Base-by-base conservation (phyloP, 768 basidiomycete species). In the Naganishia vaughanmartiniae region DNA sequence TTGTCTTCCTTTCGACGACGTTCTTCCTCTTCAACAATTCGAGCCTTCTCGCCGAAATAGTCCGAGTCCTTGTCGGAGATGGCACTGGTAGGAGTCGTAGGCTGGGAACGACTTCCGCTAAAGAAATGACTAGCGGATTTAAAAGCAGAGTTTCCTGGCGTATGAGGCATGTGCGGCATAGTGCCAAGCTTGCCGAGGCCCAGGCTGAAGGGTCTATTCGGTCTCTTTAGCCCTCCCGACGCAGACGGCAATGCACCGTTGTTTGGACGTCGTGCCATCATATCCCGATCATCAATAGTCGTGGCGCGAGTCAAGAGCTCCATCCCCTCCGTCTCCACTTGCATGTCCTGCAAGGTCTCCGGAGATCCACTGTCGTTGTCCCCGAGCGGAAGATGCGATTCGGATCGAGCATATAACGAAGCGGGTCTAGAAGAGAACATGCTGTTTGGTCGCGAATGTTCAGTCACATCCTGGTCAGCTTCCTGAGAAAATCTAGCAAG, bases 401-500 rank as follows among this genome's bases (percentile, higher is more conserved):
- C 56, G 17, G 68, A 69, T 51, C 68, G 42, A n/a, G 51, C 55
- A 28, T 69, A 69, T 21, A 69, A 21, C 30, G 68, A 69, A n/a
- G 68, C n/a, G 0, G 68, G 68, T 39, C 68, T 33, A 26, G 26
- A 31, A 30, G 39, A 26, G 14, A 42, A 42, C 36, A 45, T 28
- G n/a, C 60, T 63, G 33, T 26, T 42, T 7, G 57, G 34, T 7
- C 21, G 42, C 7, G 51, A 58, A 26, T 54, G 58, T 30, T 30
- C 48, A 31, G 19, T 19, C 30, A 58, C 30, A 26, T 70, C 63
- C n/a, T 73, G 69, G 30, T 69, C 54, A 39, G 74, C 73, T 26
- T 72, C 74, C 9, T 74, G 46, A 0, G 76, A 74, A 72, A 81
- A 89, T 83, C 91, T 83, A 2, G 86, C 87, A 11, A 92, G 82